Evolutionary conservation across 2,329 filamentous ascomycete species (phyloP).

Genomic region (Dryadomyces sulphureus): DNA sequence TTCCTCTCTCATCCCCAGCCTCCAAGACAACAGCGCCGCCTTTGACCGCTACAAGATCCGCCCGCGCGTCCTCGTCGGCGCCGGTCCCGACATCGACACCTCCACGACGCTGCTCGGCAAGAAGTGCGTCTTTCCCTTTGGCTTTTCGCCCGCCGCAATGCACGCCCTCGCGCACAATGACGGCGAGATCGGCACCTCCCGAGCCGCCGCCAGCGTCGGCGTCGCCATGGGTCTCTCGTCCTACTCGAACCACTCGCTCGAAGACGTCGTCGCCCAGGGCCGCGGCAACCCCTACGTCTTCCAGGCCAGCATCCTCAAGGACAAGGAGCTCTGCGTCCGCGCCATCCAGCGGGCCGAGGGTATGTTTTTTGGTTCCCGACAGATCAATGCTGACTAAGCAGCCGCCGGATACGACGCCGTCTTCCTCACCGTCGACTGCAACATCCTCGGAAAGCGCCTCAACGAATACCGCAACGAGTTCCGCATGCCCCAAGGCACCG

Average conservation of each 20-base stretch:
- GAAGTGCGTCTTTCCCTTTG: constrained; percentile 29
- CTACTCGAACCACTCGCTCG: constrained; percentile 28
- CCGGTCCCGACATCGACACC: not conserved
- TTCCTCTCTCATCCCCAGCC: constrained; percentile 9
- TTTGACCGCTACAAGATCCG: constrained; percentile 34
- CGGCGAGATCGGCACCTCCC: constrained; percentile 32
- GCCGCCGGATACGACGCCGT: constrained; percentile 14
- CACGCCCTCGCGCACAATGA: constrained; percentile 36
- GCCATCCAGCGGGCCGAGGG: constrained; percentile 16
- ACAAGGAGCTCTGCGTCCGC: constrained; percentile 25
- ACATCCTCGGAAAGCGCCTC: constrained; percentile 34
- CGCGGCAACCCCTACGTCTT: constrained; percentile 30
- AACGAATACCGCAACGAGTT: constrained; percentile 40
- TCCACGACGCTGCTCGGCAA: constrained; percentile 28
- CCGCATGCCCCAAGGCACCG: constrained; percentile 25
- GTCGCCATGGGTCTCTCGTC: constrained; percentile 32
- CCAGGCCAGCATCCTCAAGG: constrained; percentile 36
- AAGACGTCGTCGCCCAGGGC: constrained; percentile 27
- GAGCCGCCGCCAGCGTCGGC: constrained; percentile 26
- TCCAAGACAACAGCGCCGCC: constrained; percentile 37
- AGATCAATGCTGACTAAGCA: not conserved
- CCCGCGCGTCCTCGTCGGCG: constrained; percentile 24
- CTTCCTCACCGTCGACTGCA: constrained; percentile 38
- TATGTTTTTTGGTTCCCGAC: not conserved
- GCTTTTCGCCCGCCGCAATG: constrained; percentile 37